Evolutionary conservation across 1,284 basidiomycete species (phyloP), one percentile per base, ranked within the genome.

Genomic region (Ganoderma lucidum): DNA sequence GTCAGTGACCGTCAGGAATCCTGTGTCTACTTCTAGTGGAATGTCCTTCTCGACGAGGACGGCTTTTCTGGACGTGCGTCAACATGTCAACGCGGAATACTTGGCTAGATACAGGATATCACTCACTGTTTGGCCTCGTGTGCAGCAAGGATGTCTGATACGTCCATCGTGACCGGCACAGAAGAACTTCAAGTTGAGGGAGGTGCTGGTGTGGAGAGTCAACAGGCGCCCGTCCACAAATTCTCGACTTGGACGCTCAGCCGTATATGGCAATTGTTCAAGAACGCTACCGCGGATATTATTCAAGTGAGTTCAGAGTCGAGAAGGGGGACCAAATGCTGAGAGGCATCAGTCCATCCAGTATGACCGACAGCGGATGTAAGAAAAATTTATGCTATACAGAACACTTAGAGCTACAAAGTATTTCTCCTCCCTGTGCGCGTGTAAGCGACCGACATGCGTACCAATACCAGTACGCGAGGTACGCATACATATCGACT

Each of bases 1-100:
- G 83, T 99, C 97, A 68, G 95, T 95, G 1, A 95, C 94, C 0
- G 93, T 89, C 30, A 99, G 85, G 56, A 94, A 88, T 19, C 94
- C 96, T 9, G 92, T 78, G 81, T 99, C 97, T 72, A 96, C 83
- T 67, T 93, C 90, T 72, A 96, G 87, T 2, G 95, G 91, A 10
- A 90, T 91, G 66, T 94, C 91, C 79, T 95, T 95, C 76, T 94
- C 89, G 68, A 95, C 90, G 15, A 85, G 81, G 58, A 89, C 83
- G 44, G 89, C 85, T 81, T 92, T 89, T 77, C 93, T 95, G 41
- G 6, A 41, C 6, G 19, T 6, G 28, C 12, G 37, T n/a, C n/a
- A 23, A 37, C 32, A 19, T 12, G 19, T 37, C 19, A 61, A 28
- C 23, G 75, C 2, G 66, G 58, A 55, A 14, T 12, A 30, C 28